Base-by-base conservation (phyloP, 164 flowering plant genomes). In the Nymphaea colorata region DNA sequence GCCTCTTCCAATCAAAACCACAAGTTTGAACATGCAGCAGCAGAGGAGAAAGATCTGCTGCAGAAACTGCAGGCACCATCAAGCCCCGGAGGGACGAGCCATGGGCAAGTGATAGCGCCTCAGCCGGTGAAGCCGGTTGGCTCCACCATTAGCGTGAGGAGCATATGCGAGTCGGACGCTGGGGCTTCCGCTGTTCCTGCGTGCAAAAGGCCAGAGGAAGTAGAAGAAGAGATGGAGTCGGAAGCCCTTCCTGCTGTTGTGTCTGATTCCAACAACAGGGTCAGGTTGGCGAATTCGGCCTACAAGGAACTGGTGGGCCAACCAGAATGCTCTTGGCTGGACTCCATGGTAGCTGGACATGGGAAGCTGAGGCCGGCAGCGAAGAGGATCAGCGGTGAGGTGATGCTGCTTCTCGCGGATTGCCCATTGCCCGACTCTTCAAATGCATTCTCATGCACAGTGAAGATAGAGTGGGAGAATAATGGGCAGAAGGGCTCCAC, bases 271-370 rank as follows among this genome's bases (percentile, higher is more conserved):
- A 82, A 76, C 66, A 86, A 95, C 85, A 84, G 69, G 72, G 93
- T 92, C 18, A 80, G 96, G 76, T 66, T 90, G 67, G 84, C 82
- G 0, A 95, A 95, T 59, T 86, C 99, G 0, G 97, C 98, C 0
- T 95, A 90, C 79, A 90, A 86, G 73, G 91, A 85, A 75, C 76
- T 95, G 86, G 90, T 95, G 69, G 99, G 98, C 0, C 99, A 95
- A 73, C 98, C 99, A 6, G 93, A 90, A 65, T 95, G 98, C 62
- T 61, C 76, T 7, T 95, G 99, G 99, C 90, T 95, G 5, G 87
- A 85, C 14, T 72, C 82, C 4, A 78, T 83, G 84, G 78, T 62
- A 3, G 59, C 60, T 2, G 7, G 59, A 11, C 67, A 64, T 6
- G 81, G 72, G 14, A 70, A 36, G 5, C 25, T 2, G 51, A 73